Evolutionary conservation across 768 basidiomycete genomes (phyloP), one percentile per base, ranked within the genome.

Genomic region (Hygrocybe coccinea): DNA sequence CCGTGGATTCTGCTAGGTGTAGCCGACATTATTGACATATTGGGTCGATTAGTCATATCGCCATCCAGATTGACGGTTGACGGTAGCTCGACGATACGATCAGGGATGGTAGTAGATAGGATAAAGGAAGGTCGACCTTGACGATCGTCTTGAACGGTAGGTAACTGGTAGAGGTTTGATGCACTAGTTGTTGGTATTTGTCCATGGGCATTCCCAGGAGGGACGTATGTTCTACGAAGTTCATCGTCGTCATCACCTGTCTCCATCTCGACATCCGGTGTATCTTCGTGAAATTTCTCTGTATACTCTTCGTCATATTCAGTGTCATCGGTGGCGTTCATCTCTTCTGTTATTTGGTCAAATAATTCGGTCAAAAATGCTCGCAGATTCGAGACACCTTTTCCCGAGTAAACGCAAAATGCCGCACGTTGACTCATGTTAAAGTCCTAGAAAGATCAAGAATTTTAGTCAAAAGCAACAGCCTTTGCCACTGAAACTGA

Each of bases 341-440:
- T 76, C 6, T 50, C 55, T 62, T 89, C 88, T 2, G 82, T 86
- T 62, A 90, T 85, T 58, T 82, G 82, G 61, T 85, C 85, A 66
- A 86, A 89, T 12, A 88, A 69, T 56, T 87, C 86, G 5, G 81
- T 86, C 46, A 99, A 74, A 68, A 85, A 94, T 15, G 82, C 74
- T 33, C 95, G 81, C 17, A 99, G 79, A 47, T 92, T 85, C 10
- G 80, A 74, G 1, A 99, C 90, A 6, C 95, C 95, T 60, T 86
- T 85, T 19, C 93, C 91, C 10, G 95, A 97, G 74, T 91, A 99
- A 14, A 99, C 97, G 70, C 97, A 98, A 67, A 98, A 99, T 3
- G 91, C 84, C 17, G 82, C 77, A 48, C 91, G 84, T 67, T 99
- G 97, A 46, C 85, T 87, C 36, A 85, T 77, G 65, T 90, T 97